Percentiles rank a stretch among this genome's conserved stretches.
These are phyloP conservation scores for Skeletonema marinoi DNA, from an alignment of 108 stramenopile species.

Conservation along the genomic window DNA sequence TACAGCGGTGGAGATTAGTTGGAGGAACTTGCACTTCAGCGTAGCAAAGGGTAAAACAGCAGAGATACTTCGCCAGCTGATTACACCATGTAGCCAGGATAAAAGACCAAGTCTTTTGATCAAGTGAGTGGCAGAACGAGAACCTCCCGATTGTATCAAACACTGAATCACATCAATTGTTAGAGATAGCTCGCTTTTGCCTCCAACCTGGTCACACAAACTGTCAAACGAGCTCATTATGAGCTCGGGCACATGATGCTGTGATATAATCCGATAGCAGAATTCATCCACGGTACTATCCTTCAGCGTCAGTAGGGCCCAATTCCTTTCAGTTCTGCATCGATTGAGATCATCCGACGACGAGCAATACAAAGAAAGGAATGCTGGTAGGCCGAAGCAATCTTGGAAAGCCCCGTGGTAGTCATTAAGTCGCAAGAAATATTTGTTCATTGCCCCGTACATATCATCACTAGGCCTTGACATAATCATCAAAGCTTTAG, in stretches of 20 bases:
- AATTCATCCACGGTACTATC: slow-evolving; percentile 69
- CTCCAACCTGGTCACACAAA: slow-evolving; percentile 21
- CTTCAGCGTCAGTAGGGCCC: slow-evolving; percentile 67
- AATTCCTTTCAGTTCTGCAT: slow-evolving; percentile 65
- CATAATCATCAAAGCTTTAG: slow-evolving; percentile 64
- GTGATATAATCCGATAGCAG: slow-evolving; percentile 63
- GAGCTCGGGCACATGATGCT: slow-evolving; percentile 80
- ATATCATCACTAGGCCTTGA: slow-evolving; percentile 71
- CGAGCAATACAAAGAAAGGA: slow-evolving; percentile 84
- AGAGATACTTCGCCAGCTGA: slow-evolving; percentile 40
- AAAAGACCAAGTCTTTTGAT: slow-evolving; percentile 46
- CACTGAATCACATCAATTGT: slow-evolving; percentile 34
- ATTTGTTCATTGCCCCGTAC: slow-evolving; percentile 76
- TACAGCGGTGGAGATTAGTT: slow-evolving; percentile 36
- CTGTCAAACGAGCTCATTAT: slow-evolving; percentile 68
- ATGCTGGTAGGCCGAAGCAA: slow-evolving; percentile 71
- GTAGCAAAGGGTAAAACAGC: slow-evolving; percentile 30
- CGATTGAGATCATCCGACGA: slow-evolving; percentile 53
- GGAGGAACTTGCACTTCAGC: slow-evolving; percentile 36
- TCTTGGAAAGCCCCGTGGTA: slow-evolving; percentile 85
- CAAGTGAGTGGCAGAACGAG: slow-evolving; percentile 34
- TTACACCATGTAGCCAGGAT: slow-evolving; percentile 53
- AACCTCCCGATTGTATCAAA: slow-evolving; percentile 41
- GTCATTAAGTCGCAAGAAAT: slow-evolving; percentile 65
- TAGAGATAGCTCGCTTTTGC: slow-evolving; percentile 26